Base-by-base conservation (phyloP, 768 basidiomycete species). In the Glaciozyma antarctica region DNA sequence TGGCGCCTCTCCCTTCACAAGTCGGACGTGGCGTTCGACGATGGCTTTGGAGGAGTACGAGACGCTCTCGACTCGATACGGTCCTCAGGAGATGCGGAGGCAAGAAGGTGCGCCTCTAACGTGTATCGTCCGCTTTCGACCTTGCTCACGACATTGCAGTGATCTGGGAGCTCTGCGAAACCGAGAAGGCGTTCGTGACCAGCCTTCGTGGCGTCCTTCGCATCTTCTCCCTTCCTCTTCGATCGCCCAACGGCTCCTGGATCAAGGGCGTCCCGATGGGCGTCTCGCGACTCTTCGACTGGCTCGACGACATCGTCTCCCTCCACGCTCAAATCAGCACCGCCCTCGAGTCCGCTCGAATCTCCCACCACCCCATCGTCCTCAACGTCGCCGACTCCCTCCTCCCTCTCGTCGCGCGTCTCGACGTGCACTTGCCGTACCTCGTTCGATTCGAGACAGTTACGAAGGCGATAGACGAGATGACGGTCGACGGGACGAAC, bases 351-450 rank as follows among this genome's bases (percentile, higher is more conserved):
- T 43, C 41, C 43, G 28, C 43, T n/a, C 68, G 72, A 0, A 61
- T 65, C 24, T 38, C 66, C 15, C 79, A 81, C 65, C 74, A 77
- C 59, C 76, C 81, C 2, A 76, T 82, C 54, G 76, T 86, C 19
- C 78, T 79, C 59, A 76, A 80, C 22, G 75, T 91, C 34, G 84
- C 87, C 12, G 82, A 83, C 16, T 76, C 79, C 0, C 76, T 93
- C 34, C 78, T 83, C 9, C 74, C 77, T 2, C 87, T 87, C 73
- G 81, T 91, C 19, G 78, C 82, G 2, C 81, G 80, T 53, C 77
- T 91, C 41, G 88, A 93, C 75, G 82, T 88, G 13, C 89, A 95
- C 71, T 89, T 91, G 75, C 87, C 89, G 24, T 94, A 92, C 76
- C 77, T 94, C 7, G 85, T 88, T 22, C 80, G 83, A 54, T 80